Evolutionary conservation across 1,284 basidiomycete genomes (phyloP), one percentile per base, ranked within the genome.

Genomic region (Pterulicium gracile): DNA sequence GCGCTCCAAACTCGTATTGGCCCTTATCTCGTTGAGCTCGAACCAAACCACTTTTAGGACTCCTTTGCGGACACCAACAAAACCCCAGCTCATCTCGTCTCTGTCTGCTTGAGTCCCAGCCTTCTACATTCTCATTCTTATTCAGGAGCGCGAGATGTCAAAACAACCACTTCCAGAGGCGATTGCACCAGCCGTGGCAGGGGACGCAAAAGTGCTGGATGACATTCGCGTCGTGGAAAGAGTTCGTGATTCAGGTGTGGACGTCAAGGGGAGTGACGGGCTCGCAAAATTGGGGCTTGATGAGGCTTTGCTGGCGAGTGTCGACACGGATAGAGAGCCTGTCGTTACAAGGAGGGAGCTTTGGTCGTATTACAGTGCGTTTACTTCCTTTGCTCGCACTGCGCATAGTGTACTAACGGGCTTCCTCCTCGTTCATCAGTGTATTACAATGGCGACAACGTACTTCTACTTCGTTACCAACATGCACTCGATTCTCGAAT

Each of bases 381-480:
- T 2, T 17, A 3, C 2, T 13, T 20, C 13, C 13, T 41, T 35
- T 21, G 22, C 13, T 46, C 22, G 3, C 10, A 4, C 41, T 34
- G 46, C 3, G 14, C 17, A 20, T 42, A 22, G 34, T 23, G 17
- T 4, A 22, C 41, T 21, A 34, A 18, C 14, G 18, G 2, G 17
- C 14, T 42, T 48, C 27, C 44, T 48, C 5, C 18, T 32, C 41
- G 10, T 47, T 36, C 22, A 43, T 10, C 50, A 82, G 80, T 82
- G 48, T 83, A 84, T 57, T 81, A 77, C 61, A 85, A 84, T 48
- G 81, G 81, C 45, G 74, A 82, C 51, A 82, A 81, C 58, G 81
- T 81, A 54, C 24, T 69, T 56, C 20, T 2, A n/a, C 2, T 19
- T n/a, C 3, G 2, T 1, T 3, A 46, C 27, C n/a, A 7, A 10